phyloP scores from a whole-genome alignment of 164 flowering plant species.

The Brasenia schreberi region DNA sequence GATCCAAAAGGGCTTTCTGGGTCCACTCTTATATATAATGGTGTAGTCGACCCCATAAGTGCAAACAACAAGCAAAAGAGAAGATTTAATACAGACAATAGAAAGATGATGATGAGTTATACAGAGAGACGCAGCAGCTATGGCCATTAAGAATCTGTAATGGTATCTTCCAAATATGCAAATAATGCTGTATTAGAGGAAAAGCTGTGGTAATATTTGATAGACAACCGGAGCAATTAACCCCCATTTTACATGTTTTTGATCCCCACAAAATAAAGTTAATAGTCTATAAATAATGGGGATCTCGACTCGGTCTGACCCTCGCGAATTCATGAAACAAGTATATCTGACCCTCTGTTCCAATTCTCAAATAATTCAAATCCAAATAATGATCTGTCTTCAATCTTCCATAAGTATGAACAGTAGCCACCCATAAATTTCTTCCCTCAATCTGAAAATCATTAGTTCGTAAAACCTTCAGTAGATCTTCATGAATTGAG shows the following conservation, averaged over 20 bases:
- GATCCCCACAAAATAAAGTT: not conserved
- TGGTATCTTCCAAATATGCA: not conserved
- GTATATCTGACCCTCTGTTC: no score
- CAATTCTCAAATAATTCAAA: no score
- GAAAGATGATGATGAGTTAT: not conserved
- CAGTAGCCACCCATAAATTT: not conserved
- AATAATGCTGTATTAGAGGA: no score
- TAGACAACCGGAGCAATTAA: not conserved
- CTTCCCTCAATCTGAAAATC: not conserved
- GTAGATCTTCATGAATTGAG: constrained; percentile 54
- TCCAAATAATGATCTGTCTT: not conserved
- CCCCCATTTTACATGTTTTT: not conserved
- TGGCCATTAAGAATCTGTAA: not conserved
- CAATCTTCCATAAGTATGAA: not conserved
- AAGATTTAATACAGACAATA: not conserved
- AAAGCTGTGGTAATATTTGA: not conserved
- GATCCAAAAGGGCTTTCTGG: no score
- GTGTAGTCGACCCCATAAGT: no score
- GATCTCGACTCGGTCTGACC: not conserved
- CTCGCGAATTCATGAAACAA: not conserved
- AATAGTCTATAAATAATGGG: not conserved
- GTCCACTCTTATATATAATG: no score
- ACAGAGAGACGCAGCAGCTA: not conserved
- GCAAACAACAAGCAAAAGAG: no score
- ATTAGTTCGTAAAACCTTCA: constrained; percentile 10